Evolutionary conservation across 2,329 filamentous ascomycete genomes (phyloP).

Genomic region (Chrysoporthe cubensis): DNA sequence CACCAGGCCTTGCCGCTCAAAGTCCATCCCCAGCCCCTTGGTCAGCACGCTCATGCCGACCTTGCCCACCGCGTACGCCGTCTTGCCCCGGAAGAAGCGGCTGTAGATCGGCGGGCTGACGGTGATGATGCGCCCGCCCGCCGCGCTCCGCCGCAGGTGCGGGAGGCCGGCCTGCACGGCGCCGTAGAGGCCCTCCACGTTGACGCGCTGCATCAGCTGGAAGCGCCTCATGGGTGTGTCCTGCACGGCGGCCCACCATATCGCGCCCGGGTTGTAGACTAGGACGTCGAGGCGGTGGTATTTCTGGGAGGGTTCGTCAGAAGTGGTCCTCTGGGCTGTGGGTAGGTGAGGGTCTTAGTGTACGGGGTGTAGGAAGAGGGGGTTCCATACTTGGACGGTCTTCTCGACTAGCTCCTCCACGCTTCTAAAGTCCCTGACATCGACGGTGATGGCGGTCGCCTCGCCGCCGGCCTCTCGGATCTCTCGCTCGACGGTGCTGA

Average conservation of each 20-base stretch:
- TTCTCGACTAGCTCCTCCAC: conserved; percentile 62
- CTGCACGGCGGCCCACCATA: conserved; percentile 80
- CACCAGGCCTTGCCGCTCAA: conserved; percentile 64
- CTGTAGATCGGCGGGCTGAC: conserved; percentile 86
- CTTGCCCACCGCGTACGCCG: conserved; percentile 80
- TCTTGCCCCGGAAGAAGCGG: conserved; percentile 84
- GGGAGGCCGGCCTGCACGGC: conserved; percentile 71
- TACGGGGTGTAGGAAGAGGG: neutral
- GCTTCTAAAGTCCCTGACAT: conserved; percentile 67
- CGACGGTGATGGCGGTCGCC: conserved; percentile 69
- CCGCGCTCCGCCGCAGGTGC: conserved; percentile 50
- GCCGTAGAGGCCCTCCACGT: conserved; percentile 76
- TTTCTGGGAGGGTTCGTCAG: conserved; percentile 37
- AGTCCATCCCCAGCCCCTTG: conserved; percentile 83
- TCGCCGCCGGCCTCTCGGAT: conserved; percentile 67
- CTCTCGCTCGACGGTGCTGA: conserved; percentile 78
- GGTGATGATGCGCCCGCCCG: conserved; percentile 69
- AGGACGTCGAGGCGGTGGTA: conserved; percentile 73
- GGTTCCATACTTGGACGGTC: conserved; percentile 50
- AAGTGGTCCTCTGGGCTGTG: neutral
- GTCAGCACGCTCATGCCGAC: conserved; percentile 82
- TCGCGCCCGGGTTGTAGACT: conserved; percentile 83
- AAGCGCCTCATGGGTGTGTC: conserved; percentile 77
- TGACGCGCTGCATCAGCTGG: conserved; percentile 76
- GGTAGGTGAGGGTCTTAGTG: neutral